phyloP scores from a whole-genome alignment of 345 rosid species.

The Eucalyptus erythrocorys region DNA sequence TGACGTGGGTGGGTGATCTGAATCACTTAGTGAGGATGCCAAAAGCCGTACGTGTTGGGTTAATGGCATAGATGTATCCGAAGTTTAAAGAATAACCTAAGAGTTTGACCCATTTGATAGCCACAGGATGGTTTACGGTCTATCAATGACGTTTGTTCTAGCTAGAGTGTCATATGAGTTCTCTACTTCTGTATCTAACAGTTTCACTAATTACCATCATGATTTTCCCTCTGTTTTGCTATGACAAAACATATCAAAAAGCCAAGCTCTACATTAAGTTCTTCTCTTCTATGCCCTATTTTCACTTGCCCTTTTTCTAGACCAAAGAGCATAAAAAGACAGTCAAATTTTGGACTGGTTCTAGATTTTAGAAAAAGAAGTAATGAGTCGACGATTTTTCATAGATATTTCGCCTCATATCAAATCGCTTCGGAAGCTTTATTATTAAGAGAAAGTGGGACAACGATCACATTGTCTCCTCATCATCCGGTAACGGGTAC shows the following conservation, averaged over 20 bases:
- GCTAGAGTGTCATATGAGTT: not conserved
- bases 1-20: too few species aligned
- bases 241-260: not conserved
- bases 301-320: too few species aligned
- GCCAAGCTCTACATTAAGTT: not conserved
- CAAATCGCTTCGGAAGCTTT: not conserved
- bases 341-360: not conserved
- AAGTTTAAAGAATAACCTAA: not conserved
- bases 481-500: not conserved
- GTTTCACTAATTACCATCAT: not conserved
- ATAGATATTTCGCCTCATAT: not conserved
- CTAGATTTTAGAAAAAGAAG: not conserved
- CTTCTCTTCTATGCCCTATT: not conserved
- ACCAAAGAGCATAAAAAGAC: not conserved
- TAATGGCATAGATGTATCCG: too few species aligned
- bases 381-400: not conserved
- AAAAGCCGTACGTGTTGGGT: not conserved
- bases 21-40: too few species aligned
- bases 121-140: not conserved
- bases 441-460: not conserved
- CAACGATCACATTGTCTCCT: not conserved
- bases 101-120: not conserved
- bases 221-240: not conserved
- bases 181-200: not conserved
- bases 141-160: not conserved